Percentiles rank a stretch among this genome's conserved stretches.
phyloP scores from a whole-genome alignment of 257 asterid species.

The Apocynum venetum region DNA sequence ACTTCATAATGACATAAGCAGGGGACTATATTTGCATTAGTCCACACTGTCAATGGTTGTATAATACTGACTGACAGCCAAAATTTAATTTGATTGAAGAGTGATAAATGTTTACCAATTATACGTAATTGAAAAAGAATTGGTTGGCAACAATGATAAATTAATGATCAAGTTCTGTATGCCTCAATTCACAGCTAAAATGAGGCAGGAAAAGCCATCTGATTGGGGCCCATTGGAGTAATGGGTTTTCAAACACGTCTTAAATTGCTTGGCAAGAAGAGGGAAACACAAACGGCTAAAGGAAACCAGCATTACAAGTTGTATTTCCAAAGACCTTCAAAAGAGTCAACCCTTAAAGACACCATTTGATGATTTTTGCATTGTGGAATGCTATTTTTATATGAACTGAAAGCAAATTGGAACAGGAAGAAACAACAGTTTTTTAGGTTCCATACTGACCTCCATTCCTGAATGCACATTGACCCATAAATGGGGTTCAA shows the following conservation, averaged over 20 bases:
- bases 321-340: too few relatives aligned
- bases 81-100: background rate
- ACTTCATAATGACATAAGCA: background rate
- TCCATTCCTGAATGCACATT: conserved; percentile 99
- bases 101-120: background rate
- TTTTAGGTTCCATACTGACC: conserved; percentile 37
- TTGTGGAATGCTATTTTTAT: conserved; percentile 3
- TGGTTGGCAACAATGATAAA: background rate
- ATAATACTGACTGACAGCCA: background rate
- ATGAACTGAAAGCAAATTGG: background rate
- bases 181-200: background rate
- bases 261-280: background rate
- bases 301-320: too few relatives aligned
- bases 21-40: background rate
- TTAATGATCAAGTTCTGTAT: background rate
- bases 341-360: too few relatives aligned
- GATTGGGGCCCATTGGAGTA: background rate
- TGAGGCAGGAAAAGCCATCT: background rate
- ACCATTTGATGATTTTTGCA: background rate
- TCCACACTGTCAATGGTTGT: background rate
- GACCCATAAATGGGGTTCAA: conserved; percentile 97
- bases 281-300: too few relatives aligned
- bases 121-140: background rate
- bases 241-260: background rate
- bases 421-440: conserved; percentile 17